Percentiles rank a stretch among this genome's conserved stretches.
phyloP scores from a whole-genome alignment of 495 filamentous ascomycete species.

The Penicillium psychrofluorescens region DNA sequence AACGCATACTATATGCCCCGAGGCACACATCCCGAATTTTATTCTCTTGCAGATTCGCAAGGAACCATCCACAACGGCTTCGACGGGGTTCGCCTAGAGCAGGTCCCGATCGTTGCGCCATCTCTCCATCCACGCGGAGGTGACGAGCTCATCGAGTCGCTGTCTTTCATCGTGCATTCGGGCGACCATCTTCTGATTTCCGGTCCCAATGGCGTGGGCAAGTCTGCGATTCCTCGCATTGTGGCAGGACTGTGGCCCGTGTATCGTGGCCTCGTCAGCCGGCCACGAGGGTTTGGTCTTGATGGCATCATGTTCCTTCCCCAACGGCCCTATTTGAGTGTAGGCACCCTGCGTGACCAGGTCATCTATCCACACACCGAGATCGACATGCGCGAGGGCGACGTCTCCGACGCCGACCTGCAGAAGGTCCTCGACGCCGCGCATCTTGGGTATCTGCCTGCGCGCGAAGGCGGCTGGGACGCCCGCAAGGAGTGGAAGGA shows the following conservation, averaged over 20 bases:
- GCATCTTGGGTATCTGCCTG: constrained; percentile 77
- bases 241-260: constrained; percentile 94
- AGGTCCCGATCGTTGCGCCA: constrained; percentile 88
- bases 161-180: constrained; percentile 78
- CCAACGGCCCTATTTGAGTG: constrained; percentile 85
- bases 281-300: constrained; percentile 69
- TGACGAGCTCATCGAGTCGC: constrained; percentile 79
- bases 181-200: constrained; percentile 94
- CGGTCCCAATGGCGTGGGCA: constrained; percentile 91
- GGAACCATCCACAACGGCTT: constrained; percentile 91
- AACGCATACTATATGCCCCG: constrained; percentile 70
- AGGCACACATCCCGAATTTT: constrained; percentile 66
- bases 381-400: constrained; percentile 82
- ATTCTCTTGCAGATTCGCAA: constrained; percentile 82
- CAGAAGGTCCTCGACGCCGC: constrained; percentile 73
- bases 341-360: constrained; percentile 94
- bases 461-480: constrained; percentile 95
- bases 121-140: constrained; percentile 72
- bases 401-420: constrained; percentile 66
- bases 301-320: constrained; percentile 98
- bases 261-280: constrained; percentile 83
- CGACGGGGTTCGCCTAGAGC: constrained; percentile 87
- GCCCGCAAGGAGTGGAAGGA: constrained; percentile 98
- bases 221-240: constrained; percentile 81
- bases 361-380: constrained; percentile 97